These are phyloP conservation scores for Secale cereale DNA, from an alignment of 176 grass and related monocot genomes.

Conservation along the genomic window DNA sequence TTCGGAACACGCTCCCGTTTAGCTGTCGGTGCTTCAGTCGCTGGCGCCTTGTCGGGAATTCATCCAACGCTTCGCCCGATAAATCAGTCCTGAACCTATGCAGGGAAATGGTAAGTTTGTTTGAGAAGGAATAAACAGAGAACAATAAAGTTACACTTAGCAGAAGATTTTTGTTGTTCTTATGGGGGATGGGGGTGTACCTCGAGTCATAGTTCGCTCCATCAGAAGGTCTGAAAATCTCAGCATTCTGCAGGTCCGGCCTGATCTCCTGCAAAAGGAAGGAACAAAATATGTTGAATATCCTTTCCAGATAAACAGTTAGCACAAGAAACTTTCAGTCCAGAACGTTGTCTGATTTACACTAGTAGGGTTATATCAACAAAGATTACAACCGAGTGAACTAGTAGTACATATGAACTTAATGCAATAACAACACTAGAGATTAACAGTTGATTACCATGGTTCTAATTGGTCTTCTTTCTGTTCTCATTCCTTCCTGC, in stretches of 20 bases:
- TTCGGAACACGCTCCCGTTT: slow-evolving; percentile 39
- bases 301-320: not conserved
- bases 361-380: not conserved
- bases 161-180: slow-evolving; percentile 7
- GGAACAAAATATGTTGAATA: slow-evolving; percentile 25
- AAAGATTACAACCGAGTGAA: not conserved
- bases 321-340: not conserved
- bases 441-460: slow-evolving; percentile 52
- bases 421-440: not conserved
- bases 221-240: slow-evolving; percentile 44
- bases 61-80: slow-evolving; percentile 32
- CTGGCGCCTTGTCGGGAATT: slow-evolving; percentile 28
- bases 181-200: slow-evolving; percentile 30
- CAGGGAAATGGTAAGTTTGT: slow-evolving; percentile 2
- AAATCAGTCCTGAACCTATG: slow-evolving; percentile 38
- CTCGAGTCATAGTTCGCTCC: slow-evolving; percentile 24
- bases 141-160: not conserved
- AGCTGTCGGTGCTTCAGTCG: slow-evolving; percentile 52
- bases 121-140: slow-evolving; percentile 13
- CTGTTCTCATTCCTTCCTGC: slow-evolving; percentile 39
- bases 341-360: not conserved
- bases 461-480: slow-evolving; percentile 48
- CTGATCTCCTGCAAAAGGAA: slow-evolving; percentile 57
- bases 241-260: slow-evolving; percentile 43
- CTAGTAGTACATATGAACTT: not conserved